Conservation (phyloP, 106 monocot species). For the Platanthera guangdongensis region DNA sequence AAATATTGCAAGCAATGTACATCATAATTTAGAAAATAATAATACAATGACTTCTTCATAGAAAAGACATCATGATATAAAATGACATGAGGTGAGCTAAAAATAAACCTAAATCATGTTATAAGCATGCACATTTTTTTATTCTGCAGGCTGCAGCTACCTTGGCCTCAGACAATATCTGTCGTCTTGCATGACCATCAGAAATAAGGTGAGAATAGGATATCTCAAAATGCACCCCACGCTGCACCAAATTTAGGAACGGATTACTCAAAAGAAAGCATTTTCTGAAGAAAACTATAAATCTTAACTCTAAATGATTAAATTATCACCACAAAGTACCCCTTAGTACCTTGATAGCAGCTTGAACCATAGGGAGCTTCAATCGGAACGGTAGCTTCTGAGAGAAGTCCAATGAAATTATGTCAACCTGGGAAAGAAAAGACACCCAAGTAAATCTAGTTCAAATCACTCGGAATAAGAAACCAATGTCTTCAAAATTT, state of each 20-base stretch:
- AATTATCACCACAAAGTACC: not conserved
- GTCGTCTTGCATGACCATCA: conserved; percentile 34
- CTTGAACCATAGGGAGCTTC: conserved; percentile 58
- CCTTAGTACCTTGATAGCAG: conserved; percentile 54
- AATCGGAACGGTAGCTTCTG: conserved; percentile 73
- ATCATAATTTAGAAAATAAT: not conserved
- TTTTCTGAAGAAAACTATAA: not conserved
- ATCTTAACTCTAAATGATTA: conserved; percentile 1
- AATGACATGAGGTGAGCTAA: not conserved
- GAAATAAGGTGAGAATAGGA: conserved; percentile 55
- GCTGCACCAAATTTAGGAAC: conserved; percentile 34
- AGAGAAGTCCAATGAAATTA: conserved; percentile 81
- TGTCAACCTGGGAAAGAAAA: conserved; percentile 49
- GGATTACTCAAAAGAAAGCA: not conserved
- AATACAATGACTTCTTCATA: not conserved
- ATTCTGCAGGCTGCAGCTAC: conserved; percentile 21
- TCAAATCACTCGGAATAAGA: not conserved
- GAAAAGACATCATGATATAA: not conserved
- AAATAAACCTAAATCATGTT: not conserved
- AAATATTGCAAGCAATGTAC: not conserved
- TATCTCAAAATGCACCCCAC: conserved; percentile 80
- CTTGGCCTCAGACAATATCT: conserved; percentile 62
- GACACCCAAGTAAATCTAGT: not conserved
- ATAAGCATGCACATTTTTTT: not conserved
- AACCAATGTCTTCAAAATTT: not conserved